Conservation (phyloP, 257 asterid genomes). For the Eucommia ulmoides region DNA sequence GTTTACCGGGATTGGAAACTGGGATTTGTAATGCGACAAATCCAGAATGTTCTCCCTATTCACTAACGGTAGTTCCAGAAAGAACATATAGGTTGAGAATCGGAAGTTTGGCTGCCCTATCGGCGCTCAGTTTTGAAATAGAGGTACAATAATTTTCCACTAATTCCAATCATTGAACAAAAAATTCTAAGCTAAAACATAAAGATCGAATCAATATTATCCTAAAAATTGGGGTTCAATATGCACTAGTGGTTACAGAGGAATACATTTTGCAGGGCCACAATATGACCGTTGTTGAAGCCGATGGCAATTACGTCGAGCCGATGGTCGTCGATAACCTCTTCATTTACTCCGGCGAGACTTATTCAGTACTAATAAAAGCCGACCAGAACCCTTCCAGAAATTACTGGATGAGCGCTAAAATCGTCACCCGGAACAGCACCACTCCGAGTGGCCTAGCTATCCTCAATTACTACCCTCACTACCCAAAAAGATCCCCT, state of each 20-base stretch:
- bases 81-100: slow-evolving; percentile 70
- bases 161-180: too few species aligned
- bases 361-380: slow-evolving; percentile 60
- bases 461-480: slow-evolving; percentile 62
- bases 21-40: slow-evolving; percentile 48
- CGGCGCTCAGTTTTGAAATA: slow-evolving; percentile 79
- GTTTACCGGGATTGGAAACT: slow-evolving; percentile 23
- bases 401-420: slow-evolving; percentile 63
- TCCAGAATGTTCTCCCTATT: slow-evolving; percentile 55
- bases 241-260: too few species aligned
- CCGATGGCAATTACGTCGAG: slow-evolving; percentile 84
- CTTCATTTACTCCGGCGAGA: slow-evolving; percentile 77
- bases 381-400: slow-evolving; percentile 65
- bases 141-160: too few species aligned
- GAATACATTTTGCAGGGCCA: slow-evolving; percentile 64
- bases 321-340: slow-evolving; percentile 66
- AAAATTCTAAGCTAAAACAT: too few species aligned
- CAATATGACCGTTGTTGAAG: slow-evolving; percentile 79
- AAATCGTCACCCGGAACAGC: slow-evolving; percentile 43
- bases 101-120: slow-evolving; percentile 72
- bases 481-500: slow-evolving; percentile 43
- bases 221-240: too few species aligned
- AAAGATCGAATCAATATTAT: too few species aligned
- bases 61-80: slow-evolving; percentile 54
- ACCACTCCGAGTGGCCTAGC: slow-evolving; percentile 57